A percentile compares a stretch with the other conserved stretches of the same genome.
Conservation (phyloP, 2,329 filamentous ascomycete genomes). For the Coniosporium tulheliwenetii region DNA sequence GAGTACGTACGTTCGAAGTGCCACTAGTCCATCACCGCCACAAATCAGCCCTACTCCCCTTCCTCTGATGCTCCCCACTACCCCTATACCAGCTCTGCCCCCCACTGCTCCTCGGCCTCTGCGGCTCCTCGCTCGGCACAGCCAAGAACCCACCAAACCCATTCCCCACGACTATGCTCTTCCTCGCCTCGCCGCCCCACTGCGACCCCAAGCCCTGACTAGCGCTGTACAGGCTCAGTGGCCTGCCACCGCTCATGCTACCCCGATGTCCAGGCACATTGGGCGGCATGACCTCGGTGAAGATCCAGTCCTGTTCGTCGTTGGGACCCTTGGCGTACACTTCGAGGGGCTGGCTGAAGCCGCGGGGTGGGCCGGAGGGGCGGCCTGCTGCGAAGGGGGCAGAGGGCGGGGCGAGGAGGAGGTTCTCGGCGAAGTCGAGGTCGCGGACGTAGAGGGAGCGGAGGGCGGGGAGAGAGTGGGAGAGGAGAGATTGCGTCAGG, state of each 20-base stretch:
- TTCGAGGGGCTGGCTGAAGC: constrained; percentile 41
- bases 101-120: background rate
- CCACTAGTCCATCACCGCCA: constrained; percentile 10
- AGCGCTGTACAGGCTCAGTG: constrained; percentile 28
- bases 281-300: constrained; percentile 41
- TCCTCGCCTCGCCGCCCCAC: constrained; percentile 44
- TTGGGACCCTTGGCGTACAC: constrained; percentile 48
- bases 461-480: constrained; percentile 58
- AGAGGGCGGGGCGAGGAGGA: constrained; percentile 55
- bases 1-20: too few relatives aligned
- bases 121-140: constrained; percentile 36
- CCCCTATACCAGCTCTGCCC: background rate
- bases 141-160: constrained; percentile 51
- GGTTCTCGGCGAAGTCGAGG: constrained; percentile 62
- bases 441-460: constrained; percentile 74
- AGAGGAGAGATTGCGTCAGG: constrained; percentile 66
- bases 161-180: constrained; percentile 49
- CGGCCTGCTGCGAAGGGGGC: constrained; percentile 31
- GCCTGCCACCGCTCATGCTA: constrained; percentile 23
- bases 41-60: constrained; percentile 17
- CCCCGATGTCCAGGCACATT: constrained; percentile 24
- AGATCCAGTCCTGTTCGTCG: constrained; percentile 53
- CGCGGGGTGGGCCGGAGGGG: constrained; percentile 8
- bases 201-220: constrained; percentile 34
- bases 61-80: constrained; percentile 8